phyloP scores from a whole-genome alignment of 192 early-diverging fungal genomes.

The Obelidium mucronatum region DNA sequence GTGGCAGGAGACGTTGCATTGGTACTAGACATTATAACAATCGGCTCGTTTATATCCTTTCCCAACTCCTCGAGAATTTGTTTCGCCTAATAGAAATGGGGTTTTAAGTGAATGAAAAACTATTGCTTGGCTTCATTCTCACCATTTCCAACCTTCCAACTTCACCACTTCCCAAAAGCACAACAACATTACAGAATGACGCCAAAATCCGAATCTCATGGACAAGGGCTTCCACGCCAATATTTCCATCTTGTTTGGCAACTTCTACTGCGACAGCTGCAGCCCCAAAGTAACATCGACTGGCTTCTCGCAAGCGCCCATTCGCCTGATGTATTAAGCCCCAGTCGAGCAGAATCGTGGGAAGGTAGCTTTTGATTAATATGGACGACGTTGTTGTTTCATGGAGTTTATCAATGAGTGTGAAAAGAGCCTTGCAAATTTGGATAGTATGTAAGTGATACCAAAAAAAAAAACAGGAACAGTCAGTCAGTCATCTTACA shows the following conservation, averaged over 20 bases:
- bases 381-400: neutral
- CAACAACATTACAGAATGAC: constrained; percentile 21
- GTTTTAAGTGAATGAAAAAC: no score
- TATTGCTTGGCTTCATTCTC: no score
- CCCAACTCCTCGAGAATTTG: constrained; percentile 17
- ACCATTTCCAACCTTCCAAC: constrained; percentile 16
- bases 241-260: neutral
- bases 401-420: neutral
- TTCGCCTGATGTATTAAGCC: constrained; percentile 12
- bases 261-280: constrained; percentile 25
- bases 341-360: constrained; percentile 22
- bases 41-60: constrained; percentile 12
- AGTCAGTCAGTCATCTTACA: no score
- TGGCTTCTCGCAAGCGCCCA: constrained; percentile 3
- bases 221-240: neutral
- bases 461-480: no score
- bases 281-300: constrained; percentile 34
- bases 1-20: neutral
- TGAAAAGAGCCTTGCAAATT: neutral
- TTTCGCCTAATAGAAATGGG: constrained; percentile 26
- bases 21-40: no score
- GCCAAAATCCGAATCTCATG: constrained; percentile 10
- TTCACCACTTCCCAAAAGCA: constrained; percentile 10
- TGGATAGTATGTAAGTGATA: neutral
- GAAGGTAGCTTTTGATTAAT: neutral